Evolutionary conservation across 2,329 filamentous ascomycete species (phyloP).

Genomic region (Neurospora sp.): DNA sequence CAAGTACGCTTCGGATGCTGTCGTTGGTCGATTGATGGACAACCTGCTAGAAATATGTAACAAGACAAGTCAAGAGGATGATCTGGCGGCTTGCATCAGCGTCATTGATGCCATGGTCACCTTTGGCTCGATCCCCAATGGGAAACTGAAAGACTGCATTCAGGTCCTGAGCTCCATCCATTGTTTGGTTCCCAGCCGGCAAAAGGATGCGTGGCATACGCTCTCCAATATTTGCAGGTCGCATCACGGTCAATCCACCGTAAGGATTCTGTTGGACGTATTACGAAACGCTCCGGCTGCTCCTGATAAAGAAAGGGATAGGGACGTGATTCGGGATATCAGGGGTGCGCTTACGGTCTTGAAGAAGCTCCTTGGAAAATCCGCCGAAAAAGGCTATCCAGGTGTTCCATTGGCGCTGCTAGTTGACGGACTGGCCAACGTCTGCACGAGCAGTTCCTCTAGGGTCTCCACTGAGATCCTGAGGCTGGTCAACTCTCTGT

Average conservation of each 20-base stretch:
- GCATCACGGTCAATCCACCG: conserved; percentile 60
- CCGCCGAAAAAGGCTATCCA: conserved; percentile 49
- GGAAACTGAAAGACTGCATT: conserved; percentile 54
- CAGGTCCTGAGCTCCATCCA: conserved; percentile 65
- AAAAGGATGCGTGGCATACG: conserved; percentile 59
- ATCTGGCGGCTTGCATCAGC: conserved; percentile 56
- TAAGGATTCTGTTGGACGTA: conserved; percentile 55
- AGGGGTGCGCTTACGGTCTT: conserved; percentile 54
- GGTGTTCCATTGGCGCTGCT: conserved; percentile 47
- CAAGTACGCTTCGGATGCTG: conserved; percentile 18
- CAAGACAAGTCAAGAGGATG: conserved; percentile 52
- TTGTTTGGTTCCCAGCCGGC: conserved; percentile 49
- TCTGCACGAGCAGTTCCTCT: conserved; percentile 34
- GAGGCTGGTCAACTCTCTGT: conserved; percentile 45
- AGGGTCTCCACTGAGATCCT: conserved; percentile 38
- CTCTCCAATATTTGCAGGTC: conserved; percentile 62
- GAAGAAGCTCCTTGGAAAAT: conserved; percentile 51
- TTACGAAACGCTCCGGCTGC: conserved; percentile 37
- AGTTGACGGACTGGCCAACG: conserved; percentile 44
- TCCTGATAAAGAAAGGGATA: conserved; percentile 26
- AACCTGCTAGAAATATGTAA: conserved; percentile 57
- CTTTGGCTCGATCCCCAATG: conserved; percentile 57
- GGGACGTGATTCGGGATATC: conserved; percentile 44
- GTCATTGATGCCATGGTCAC: conserved; percentile 63
- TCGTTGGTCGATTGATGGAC: conserved; percentile 51